A percentile compares a stretch with the other conserved stretches of the same genome.
phyloP scores from a whole-genome alignment of 2,329 filamentous ascomycete genomes.

The Drechslerella stenobrocha region DNA sequence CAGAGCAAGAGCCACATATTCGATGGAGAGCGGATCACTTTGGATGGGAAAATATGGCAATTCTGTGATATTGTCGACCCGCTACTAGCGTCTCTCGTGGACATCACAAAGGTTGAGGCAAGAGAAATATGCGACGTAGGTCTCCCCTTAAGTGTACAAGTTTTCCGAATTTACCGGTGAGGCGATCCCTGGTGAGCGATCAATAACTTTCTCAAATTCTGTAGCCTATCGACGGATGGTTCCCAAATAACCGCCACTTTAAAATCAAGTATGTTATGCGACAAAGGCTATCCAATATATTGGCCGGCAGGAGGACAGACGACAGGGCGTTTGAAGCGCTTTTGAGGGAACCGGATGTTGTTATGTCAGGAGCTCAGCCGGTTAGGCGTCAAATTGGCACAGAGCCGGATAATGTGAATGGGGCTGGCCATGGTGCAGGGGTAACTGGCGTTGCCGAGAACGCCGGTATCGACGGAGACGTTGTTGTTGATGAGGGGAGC shows the following conservation, averaged over 20 bases:
- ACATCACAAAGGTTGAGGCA: slow-evolving; percentile 62
- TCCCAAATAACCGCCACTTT: slow-evolving; percentile 74
- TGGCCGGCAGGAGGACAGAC: slow-evolving; percentile 59
- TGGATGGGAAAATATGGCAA: slow-evolving; percentile 90
- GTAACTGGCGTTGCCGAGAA: not conserved
- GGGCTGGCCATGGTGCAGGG: slow-evolving; percentile 52
- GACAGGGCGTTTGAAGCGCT: slow-evolving; percentile 58
- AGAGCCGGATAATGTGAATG: slow-evolving; percentile 47
- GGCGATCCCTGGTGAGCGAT: no score
- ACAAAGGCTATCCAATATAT: slow-evolving; percentile 68
- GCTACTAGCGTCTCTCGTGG: slow-evolving; percentile 68
- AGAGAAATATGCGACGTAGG: slow-evolving; percentile 50
- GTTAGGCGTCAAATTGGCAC: slow-evolving; percentile 49
- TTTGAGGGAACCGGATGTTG: slow-evolving; percentile 56
- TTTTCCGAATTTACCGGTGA: no score
- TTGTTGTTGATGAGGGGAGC: slow-evolving; percentile 51
- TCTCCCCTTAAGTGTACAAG: not conserved
- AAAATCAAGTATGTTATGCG: slow-evolving; percentile 88
- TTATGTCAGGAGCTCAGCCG: slow-evolving; percentile 54
- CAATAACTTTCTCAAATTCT: no score
- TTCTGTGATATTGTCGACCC: slow-evolving; percentile 89
- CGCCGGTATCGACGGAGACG: slow-evolving; percentile 51
- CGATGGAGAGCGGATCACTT: slow-evolving; percentile 51
- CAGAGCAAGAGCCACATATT: slow-evolving; percentile 33
- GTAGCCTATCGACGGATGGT: slow-evolving; percentile 71